phyloP scores from a whole-genome alignment of 1,284 basidiomycete genomes.

The Cutaneotrichosporon arboriforme region DNA sequence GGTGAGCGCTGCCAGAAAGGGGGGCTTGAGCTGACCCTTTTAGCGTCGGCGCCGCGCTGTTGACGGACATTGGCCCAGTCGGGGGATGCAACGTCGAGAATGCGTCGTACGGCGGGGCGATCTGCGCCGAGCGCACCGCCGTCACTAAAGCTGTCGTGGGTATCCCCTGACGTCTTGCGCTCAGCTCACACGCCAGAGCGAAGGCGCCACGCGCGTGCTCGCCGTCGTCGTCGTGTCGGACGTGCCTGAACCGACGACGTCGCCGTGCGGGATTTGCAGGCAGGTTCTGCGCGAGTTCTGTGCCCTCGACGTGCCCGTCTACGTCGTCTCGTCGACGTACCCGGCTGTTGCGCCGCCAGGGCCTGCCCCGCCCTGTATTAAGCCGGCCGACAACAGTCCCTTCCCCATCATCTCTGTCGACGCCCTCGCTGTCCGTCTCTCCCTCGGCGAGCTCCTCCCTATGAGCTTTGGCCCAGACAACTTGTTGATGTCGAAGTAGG shows the following conservation, averaged over 20 bases:
- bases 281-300: slow-evolving; percentile 66
- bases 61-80: slow-evolving; percentile 63
- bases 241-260: slow-evolving; percentile 56
- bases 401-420: not conserved
- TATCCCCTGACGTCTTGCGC: not conserved
- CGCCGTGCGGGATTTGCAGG: slow-evolving; percentile 69
- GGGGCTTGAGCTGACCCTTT: too few relatives aligned
- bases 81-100: slow-evolving; percentile 87
- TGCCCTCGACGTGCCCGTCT: slow-evolving; percentile 62
- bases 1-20: slow-evolving; percentile 41
- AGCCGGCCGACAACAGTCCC: slow-evolving; percentile 10
- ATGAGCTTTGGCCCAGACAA: slow-evolving; percentile 84
- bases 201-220: slow-evolving; percentile 61
- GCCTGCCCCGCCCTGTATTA: slow-evolving; percentile 11
- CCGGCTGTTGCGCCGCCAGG: slow-evolving; percentile 33
- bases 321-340: slow-evolving; percentile 58
- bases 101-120: slow-evolving; percentile 66
- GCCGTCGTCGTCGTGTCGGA: slow-evolving; percentile 74
- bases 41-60: slow-evolving; percentile 80
- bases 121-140: slow-evolving; percentile 85
- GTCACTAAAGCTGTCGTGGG: slow-evolving; percentile 42
- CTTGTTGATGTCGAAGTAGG: too few relatives aligned
- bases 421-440: slow-evolving; percentile 29
- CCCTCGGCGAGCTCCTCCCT: slow-evolving; percentile 70
- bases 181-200: slow-evolving; percentile 56